These are phyloP conservation scores for Exophiala spinifera DNA, from an alignment of 2,329 filamentous ascomycete genomes.

Conservation along the genomic window DNA sequence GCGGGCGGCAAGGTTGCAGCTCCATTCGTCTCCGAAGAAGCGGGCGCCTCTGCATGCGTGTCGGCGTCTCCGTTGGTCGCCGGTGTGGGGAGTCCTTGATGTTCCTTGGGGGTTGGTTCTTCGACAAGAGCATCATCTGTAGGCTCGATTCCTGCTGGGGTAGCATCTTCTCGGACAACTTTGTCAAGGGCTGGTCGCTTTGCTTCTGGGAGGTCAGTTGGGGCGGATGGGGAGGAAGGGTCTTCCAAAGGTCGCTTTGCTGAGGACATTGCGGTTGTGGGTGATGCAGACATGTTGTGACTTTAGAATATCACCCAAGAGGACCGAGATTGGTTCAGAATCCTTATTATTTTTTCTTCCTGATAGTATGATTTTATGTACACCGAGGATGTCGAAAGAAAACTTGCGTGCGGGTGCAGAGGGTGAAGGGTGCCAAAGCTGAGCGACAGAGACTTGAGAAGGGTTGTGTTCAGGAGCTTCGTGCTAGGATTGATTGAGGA, in stretches of 20 bases:
- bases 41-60: constrained; percentile 61
- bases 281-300: constrained; percentile 66
- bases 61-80: constrained; percentile 51
- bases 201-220: constrained; percentile 90
- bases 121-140: constrained; percentile 37
- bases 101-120: constrained; percentile 6
- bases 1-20: constrained; percentile 31
- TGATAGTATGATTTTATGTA: constrained; percentile 62
- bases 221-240: constrained; percentile 87
- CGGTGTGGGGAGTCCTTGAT: constrained; percentile 36
- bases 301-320: constrained; percentile 34
- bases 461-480: constrained; percentile 11
- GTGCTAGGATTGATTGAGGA: constrained; percentile 24
- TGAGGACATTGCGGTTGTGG: constrained; percentile 46
- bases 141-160: constrained; percentile 31
- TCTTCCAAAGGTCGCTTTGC: constrained; percentile 94
- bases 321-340: constrained; percentile 43
- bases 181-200: constrained; percentile 97
- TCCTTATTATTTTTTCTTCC: constrained; percentile 54
- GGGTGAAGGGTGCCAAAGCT: constrained; percentile 23
- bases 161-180: constrained; percentile 64
- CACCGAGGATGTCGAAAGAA: constrained; percentile 85
- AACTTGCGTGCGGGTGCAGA: constrained; percentile 75
- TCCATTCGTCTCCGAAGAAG: constrained; percentile 7
- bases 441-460: constrained; percentile 34